phyloP scores from a whole-genome alignment of 306 rosid species.

The Vigna angularis region DNA sequence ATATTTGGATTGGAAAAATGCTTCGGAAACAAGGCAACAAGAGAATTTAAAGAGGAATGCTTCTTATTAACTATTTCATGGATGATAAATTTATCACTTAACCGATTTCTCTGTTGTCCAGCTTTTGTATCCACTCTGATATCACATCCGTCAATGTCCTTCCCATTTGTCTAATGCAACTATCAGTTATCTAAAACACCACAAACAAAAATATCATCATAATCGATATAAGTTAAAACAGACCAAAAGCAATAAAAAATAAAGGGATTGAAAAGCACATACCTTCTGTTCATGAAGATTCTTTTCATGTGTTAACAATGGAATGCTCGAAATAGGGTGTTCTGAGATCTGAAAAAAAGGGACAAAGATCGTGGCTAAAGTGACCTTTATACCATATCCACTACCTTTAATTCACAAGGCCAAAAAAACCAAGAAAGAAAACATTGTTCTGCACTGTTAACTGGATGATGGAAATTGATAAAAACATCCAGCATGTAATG shows the following conservation, averaged over 20 bases:
- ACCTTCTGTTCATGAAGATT: conserved; percentile 82
- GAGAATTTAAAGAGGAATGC: neutral
- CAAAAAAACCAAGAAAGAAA: conserved; percentile 21
- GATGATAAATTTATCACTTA: conserved; percentile 20
- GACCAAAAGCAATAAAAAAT: conserved; percentile 1
- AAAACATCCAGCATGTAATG: conserved; percentile 35
- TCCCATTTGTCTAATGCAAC: conserved; percentile 82
- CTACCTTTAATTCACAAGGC: conserved; percentile 4
- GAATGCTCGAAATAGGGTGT: conserved; percentile 65
- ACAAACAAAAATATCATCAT: conserved; percentile 2
- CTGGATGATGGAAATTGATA: conserved; percentile 33
- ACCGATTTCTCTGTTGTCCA: conserved; percentile 79
- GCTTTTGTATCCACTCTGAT: conserved; percentile 73
- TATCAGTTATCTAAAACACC: conserved; percentile 70
- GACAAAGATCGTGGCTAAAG: neutral
- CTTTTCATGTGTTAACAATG: conserved; percentile 71
- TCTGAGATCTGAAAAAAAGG: conserved; percentile 67
- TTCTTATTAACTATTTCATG: conserved; percentile 28
- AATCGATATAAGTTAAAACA: conserved; percentile 27
- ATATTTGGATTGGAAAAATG: neutral
- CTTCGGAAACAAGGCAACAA: neutral
- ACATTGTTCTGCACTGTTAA: conserved; percentile 5
- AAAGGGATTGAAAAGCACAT: conserved; percentile 34
- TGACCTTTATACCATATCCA: conserved; percentile 27
- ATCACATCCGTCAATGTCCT: conserved; percentile 81